These are phyloP conservation scores for Apiospora marii DNA, from an alignment of 2,329 filamentous ascomycete species.

Conservation along the genomic window DNA sequence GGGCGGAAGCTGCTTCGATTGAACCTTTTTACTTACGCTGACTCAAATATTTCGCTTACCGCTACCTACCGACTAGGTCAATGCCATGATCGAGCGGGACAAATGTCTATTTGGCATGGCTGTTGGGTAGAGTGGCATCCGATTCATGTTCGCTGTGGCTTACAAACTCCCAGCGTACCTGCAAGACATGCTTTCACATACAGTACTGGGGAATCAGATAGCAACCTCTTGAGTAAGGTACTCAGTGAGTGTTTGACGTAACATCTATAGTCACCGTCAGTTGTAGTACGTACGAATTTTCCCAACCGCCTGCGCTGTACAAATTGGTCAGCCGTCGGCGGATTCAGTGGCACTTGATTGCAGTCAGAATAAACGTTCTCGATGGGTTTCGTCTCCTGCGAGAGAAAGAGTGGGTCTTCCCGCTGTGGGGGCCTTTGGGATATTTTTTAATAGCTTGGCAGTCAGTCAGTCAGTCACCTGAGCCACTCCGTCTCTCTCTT, in stretches of 20 bases:
- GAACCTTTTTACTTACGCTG: not conserved
- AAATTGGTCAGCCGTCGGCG: too few species aligned
- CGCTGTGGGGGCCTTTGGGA: constrained; percentile 30
- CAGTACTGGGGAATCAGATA: too few species aligned
- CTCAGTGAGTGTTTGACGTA: too few species aligned
- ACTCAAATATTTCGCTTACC: not conserved
- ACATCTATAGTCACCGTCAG: too few species aligned
- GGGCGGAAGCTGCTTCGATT: too few species aligned
- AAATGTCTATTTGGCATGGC: not conserved
- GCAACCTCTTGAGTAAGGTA: too few species aligned
- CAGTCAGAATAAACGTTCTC: not conserved
- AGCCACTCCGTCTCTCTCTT: not conserved
- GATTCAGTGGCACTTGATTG: not conserved
- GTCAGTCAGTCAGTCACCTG: not conserved
- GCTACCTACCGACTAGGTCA: not conserved
- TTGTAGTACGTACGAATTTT: too few species aligned
- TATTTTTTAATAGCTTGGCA: constrained; percentile 15
- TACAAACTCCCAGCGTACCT: too few species aligned
- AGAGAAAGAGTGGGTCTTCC: constrained; percentile 28
- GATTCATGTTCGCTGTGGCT: not conserved
- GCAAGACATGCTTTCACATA: too few species aligned
- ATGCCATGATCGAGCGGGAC: not conserved
- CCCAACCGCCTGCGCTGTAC: too few species aligned
- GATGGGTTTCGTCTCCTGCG: not conserved
- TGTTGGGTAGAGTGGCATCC: not conserved